Percentiles rank a stretch among this genome's conserved stretches.
These are phyloP conservation scores for Candida corydali DNA, from an alignment of 805 yeast genomes.

Conservation along the genomic window DNA sequence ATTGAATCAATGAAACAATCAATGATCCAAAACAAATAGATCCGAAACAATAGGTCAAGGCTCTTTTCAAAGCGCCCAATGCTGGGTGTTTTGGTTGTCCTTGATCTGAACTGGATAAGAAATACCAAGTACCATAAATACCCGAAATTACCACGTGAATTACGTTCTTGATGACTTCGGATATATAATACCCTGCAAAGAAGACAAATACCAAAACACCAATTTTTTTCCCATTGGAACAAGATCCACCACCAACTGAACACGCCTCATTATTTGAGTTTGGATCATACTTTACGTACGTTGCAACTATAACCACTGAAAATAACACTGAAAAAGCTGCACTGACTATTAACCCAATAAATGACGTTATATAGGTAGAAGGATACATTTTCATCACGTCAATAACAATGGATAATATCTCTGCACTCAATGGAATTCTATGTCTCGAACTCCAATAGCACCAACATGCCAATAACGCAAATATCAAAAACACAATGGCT, in stretches of 20 bases:
- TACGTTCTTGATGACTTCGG: constrained; percentile 77
- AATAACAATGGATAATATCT: constrained; percentile 65
- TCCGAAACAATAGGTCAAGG: constrained; percentile 83
- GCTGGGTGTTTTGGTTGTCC: constrained; percentile 81
- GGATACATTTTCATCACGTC: constrained; percentile 74
- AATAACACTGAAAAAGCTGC: constrained; percentile 66
- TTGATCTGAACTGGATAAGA: constrained; percentile 67
- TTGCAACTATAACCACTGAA: constrained; percentile 63
- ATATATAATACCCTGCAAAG: constrained; percentile 78
- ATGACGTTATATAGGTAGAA: constrained; percentile 57
- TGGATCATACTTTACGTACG: constrained; percentile 74
- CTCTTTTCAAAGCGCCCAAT: constrained; percentile 72
- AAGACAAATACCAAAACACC: constrained; percentile 71
- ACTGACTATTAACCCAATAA: constrained; percentile 55
- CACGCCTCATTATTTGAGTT: constrained; percentile 51
- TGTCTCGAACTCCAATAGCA: constrained; percentile 69
- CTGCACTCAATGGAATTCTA: constrained; percentile 71
- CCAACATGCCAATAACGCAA: constrained; percentile 60
- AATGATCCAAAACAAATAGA: constrained; percentile 84
- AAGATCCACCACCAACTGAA: constrained; percentile 47
- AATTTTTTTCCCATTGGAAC: constrained; percentile 53
- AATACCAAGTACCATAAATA: constrained; percentile 89
- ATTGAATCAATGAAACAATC: constrained; percentile 67
- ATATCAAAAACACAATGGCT: constrained; percentile 68
- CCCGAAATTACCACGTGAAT: constrained; percentile 82